Evolutionary conservation across 2,329 filamentous ascomycete species (phyloP).

Genomic region (Metarhizium anisopliae): DNA sequence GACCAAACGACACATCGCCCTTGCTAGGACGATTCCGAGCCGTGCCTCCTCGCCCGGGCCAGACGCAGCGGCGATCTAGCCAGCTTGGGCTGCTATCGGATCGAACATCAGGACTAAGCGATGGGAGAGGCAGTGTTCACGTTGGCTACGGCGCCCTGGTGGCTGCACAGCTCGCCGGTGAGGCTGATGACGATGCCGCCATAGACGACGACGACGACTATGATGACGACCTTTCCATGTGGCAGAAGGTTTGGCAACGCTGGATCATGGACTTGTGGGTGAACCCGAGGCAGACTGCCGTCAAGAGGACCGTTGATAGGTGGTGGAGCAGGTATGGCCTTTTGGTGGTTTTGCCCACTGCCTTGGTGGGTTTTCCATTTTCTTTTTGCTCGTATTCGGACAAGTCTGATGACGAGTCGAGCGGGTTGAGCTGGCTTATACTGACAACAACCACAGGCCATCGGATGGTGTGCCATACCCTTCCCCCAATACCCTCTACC

Average conservation of each 20-base stretch:
- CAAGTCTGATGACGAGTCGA: background rate
- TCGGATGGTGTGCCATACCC: conserved; percentile 56
- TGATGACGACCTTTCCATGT: conserved; percentile 23
- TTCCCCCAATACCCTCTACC: conserved; percentile 53
- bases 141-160: conserved; percentile 47
- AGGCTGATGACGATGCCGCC: conserved; percentile 21
- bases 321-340: conserved; percentile 58
- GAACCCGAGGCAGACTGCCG: conserved; percentile 48
- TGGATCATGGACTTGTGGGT: conserved; percentile 48
- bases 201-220: conserved; percentile 20
- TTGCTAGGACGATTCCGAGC: conserved; percentile 58
- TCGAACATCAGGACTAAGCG: conserved; percentile 12
- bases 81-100: conserved; percentile 32
- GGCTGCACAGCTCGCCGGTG: conserved; percentile 30
- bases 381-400: background rate
- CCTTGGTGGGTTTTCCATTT: conserved; percentile 36
- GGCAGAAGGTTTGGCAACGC: conserved; percentile 26
- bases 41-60: conserved; percentile 37
- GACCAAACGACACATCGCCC: conserved; percentile 46
- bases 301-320: conserved; percentile 47
- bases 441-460: conserved; percentile 31
- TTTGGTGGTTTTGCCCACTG: conserved; percentile 52
- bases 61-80: conserved; percentile 19
- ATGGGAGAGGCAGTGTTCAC: conserved; percentile 42
- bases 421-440: background rate